Conservation (phyloP, 192 early-diverging fungal genomes). For the Backusella psychrophila region DNA sequence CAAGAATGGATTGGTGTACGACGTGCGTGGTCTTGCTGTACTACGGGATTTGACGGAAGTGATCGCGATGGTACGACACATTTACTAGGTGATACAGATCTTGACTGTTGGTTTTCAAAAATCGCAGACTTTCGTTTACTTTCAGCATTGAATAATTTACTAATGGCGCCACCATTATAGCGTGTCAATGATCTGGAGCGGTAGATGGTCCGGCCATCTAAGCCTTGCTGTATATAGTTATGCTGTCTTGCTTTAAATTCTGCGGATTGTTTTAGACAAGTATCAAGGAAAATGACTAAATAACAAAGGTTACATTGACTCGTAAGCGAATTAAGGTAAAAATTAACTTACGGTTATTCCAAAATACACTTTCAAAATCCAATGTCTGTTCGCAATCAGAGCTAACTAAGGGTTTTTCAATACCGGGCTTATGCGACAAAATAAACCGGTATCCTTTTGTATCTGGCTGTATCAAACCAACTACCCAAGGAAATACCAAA, state of each 20-base stretch:
- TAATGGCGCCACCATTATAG: slow-evolving; percentile 11
- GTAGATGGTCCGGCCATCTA: background rate
- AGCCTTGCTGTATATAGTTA: background rate
- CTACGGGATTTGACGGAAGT: background rate
- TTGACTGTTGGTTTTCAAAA: background rate
- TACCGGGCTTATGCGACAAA: slow-evolving; percentile 7
- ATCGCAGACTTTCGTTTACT: background rate
- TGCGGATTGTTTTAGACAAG: slow-evolving; percentile 9
- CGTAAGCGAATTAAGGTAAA: background rate
- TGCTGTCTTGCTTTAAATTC: background rate
- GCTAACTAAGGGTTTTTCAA: background rate
- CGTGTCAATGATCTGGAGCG: slow-evolving; percentile 13
- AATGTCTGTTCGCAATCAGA: background rate
- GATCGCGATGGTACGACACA: background rate
- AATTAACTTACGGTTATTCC: slow-evolving; percentile 28
- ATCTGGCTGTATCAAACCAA: slow-evolving; percentile 29
- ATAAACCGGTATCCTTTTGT: slow-evolving; percentile 28
- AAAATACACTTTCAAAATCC: slow-evolving; percentile 42
- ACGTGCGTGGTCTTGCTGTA: background rate
- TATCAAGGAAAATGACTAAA: slow-evolving; percentile 12
- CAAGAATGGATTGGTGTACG: background rate
- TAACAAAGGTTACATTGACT: background rate
- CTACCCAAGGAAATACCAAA: slow-evolving; percentile 7
- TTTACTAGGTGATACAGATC: background rate
- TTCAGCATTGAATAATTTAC: slow-evolving; percentile 18